These are phyloP conservation scores for Podaxis carcinomalis DNA, from an alignment of 768 basidiomycete genomes.

Conservation along the genomic window DNA sequence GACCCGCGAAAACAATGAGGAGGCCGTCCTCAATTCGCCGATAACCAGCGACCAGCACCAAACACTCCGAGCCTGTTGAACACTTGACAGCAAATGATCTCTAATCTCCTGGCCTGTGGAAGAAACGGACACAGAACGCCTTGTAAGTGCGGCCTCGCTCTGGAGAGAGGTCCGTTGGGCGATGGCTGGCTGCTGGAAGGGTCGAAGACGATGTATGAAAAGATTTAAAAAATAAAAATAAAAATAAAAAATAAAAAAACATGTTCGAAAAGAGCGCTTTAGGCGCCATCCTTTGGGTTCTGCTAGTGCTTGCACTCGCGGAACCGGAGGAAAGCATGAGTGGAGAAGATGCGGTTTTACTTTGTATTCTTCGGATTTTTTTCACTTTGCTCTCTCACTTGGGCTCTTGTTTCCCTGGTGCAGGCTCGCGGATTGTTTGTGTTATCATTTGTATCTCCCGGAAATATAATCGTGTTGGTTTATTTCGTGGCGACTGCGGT, in stretches of 20 bases:
- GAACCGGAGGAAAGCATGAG: not conserved
- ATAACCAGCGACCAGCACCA: not conserved
- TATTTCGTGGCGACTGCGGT: not conserved
- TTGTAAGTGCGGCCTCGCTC: constrained; percentile 4
- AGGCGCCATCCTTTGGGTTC: not conserved
- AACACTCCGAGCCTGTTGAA: not conserved
- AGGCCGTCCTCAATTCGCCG: not conserved
- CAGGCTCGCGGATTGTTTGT: not conserved
- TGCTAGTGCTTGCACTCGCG: not conserved
- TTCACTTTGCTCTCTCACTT: not conserved
- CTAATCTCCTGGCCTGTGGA: not conserved
- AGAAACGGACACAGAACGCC: constrained; percentile 5
- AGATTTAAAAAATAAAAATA: not conserved
- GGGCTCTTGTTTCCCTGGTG: not conserved
- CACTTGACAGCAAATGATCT: not conserved
- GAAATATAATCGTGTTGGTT: not conserved
- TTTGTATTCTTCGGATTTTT: not conserved
- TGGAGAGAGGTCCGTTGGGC: not conserved
- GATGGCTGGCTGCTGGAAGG: constrained; percentile 1
- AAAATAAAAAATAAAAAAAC: not conserved
- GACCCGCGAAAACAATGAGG: not conserved
- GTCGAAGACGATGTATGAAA: not conserved
- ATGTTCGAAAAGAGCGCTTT: constrained; percentile 1
- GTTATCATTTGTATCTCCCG: not conserved
- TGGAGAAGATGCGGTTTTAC: not conserved